Base-by-base conservation (phyloP, 352 stramenopile species). In the Phytophthora uliginosa region DNA sequence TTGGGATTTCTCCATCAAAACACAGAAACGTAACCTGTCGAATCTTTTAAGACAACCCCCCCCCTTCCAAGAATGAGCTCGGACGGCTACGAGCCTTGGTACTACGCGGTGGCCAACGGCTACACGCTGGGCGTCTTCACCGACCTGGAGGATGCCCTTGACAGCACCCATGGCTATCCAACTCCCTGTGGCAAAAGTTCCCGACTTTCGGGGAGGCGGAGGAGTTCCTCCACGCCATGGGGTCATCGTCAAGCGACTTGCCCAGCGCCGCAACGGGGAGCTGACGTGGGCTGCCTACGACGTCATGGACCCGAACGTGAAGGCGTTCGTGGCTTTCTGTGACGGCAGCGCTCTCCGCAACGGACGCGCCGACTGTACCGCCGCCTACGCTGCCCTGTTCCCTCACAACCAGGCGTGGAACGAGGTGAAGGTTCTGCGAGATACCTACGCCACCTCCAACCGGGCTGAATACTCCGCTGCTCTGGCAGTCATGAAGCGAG, bases 331-430 rank as follows among this genome's bases (percentile, higher is more conserved):
- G n/a, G 82, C 81, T 1, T 91, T 91, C 55, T 93, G 85, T 53
- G 85, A 90, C 58, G 83, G 82, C 1, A 89, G 80, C 50, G 83
- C 83, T 2, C 73, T 91, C 4, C 70, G 85, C 45, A 91, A 93
- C 51, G 83, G 83, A 10, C 59, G 51, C 4, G 64, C 63, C 3
- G 73, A 75, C 7, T 86, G 78, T 47, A 73, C 77, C n/a, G 83
- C 78, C 0, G 83, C 80, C 0, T 91, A 82, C 55, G 85, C 82
- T 17, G 91, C 83, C 20, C 75, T 91, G 42, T 91, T 93, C 61
- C 84, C 85, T 17, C 82, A 91, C 51, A 73, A 78, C 4, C 18
- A 73, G 18, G 59, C 52, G 36, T 92, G 80, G 84, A 83, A 90
- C 40, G 69, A 91, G 20, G 69, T 78, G 26, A 67, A 67, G 45